Evolutionary conservation across 495 filamentous ascomycete species (phyloP).

Genomic region (Aspergillus sclerotioniger): DNA sequence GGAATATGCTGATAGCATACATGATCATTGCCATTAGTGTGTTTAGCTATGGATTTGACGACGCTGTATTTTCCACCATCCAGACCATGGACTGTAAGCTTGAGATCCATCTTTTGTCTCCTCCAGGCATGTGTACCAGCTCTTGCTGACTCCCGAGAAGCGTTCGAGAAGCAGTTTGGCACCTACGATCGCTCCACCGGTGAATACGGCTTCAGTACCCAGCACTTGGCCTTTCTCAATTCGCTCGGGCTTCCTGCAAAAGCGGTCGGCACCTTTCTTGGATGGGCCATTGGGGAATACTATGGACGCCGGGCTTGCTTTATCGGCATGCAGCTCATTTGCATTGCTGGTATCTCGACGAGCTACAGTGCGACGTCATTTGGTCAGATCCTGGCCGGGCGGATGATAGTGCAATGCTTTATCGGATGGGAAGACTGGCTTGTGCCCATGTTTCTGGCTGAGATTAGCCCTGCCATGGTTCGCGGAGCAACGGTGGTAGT

Average conservation of each 20-base stretch:
- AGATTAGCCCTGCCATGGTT: not conserved
- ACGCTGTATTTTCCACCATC: not conserved
- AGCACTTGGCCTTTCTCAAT: not conserved
- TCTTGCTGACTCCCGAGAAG: not conserved
- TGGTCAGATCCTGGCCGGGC: not conserved
- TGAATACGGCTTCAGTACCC: not conserved
- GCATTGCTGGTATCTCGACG: not conserved
- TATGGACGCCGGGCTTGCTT: not conserved
- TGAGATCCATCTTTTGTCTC: not conserved
- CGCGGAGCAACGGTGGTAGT: not conserved
- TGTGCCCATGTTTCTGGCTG: not conserved
- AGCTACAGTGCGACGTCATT: not conserved
- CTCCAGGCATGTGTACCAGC: not conserved
- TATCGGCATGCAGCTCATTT: not conserved
- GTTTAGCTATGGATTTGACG: not conserved
- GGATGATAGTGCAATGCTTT: not conserved
- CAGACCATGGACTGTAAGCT: constrained; percentile 1
- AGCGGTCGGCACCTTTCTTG: not conserved
- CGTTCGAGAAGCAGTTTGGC: not conserved
- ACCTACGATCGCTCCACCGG: not conserved
- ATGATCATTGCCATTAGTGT: not conserved
- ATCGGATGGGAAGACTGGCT: not conserved
- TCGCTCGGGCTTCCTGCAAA: not conserved
- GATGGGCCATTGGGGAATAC: not conserved
- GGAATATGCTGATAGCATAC: constrained; percentile 3